phyloP scores from a whole-genome alignment of 305 asterid genomes.

The Ajuga reptans region DNA sequence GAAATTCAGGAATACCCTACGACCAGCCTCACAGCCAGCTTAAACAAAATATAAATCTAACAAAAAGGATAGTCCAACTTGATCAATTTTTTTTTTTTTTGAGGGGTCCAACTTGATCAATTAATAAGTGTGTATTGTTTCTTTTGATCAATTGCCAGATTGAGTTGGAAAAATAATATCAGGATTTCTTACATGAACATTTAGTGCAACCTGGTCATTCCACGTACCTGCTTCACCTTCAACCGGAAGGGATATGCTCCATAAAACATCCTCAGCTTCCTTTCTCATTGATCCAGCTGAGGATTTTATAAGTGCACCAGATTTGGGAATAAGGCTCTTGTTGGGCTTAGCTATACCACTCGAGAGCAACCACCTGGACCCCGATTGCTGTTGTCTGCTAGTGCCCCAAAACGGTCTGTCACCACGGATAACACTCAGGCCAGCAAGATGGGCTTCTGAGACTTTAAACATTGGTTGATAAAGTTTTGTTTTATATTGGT shows the following conservation, averaged over 20 bases:
- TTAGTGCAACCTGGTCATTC: slow-evolving; percentile 41
- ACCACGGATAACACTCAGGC: slow-evolving; percentile 34
- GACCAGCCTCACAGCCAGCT: neutral
- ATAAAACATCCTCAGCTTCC: slow-evolving; percentile 38
- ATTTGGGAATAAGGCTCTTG: slow-evolving; percentile 31
- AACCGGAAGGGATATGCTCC: slow-evolving; percentile 58
- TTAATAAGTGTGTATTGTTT: neutral
- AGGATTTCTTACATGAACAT: slow-evolving; percentile 63
- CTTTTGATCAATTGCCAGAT: slow-evolving; percentile 22
- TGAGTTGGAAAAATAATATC: slow-evolving; percentile 50
- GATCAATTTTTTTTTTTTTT: too few relatives aligned
- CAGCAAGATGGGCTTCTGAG: slow-evolving; percentile 49
- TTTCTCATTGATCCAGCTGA: slow-evolving; percentile 31
- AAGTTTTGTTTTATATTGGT: too few relatives aligned
- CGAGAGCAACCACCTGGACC: slow-evolving; percentile 65
- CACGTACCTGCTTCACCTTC: slow-evolving; percentile 36
- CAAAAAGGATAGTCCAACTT: neutral
- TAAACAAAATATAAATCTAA: neutral
- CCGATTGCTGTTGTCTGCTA: slow-evolving; percentile 53
- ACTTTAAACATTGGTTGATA: slow-evolving; percentile 38
- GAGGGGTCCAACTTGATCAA: slow-evolving; percentile 3
- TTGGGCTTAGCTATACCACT: slow-evolving; percentile 47
- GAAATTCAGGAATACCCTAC: neutral
- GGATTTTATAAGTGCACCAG: slow-evolving; percentile 33
- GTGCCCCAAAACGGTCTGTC: slow-evolving; percentile 41